Base-by-base conservation (phyloP, 192 early-diverging fungal species). In the Coemansia sp. region DNA sequence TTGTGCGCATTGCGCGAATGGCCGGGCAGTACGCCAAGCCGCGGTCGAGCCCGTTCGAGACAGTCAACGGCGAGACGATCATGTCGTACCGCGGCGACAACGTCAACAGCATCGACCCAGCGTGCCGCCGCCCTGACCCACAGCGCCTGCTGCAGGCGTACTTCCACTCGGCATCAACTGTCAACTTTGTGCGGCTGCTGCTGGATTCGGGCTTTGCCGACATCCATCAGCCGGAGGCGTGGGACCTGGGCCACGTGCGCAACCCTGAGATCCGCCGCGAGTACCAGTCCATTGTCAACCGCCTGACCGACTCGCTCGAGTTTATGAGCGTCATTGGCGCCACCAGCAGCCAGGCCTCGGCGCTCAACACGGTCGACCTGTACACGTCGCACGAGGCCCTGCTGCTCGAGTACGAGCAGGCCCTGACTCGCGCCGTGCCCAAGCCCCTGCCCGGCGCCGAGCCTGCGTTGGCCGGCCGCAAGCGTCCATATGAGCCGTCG, bases 11-110 rank as follows among this genome's bases (percentile, higher is more conserved):
- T 65, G 97, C 94, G 21, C 90, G 97, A 59, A 98, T 99, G 94
- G 95, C 93, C 17, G 97, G 96, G 2, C 94, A 98, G 81, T 98
- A 98, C 78, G 96, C 96, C 49, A 98, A 98, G 84, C 96, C 96
- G 12, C 87, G 96, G 53, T 95, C 93, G 38, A 94, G 88, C 72
- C 89, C 94, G 2, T 93, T 84, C 36, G 97, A 99, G 68, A 88
- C 87, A 57, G 78, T 92, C 38, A 82, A 94, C 67, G 96, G 95
- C 55, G 78, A 85, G 52, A 85, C 90, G 59, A 90, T 96, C 63
- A 64, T 83, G 52, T 91, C 95, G 34, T 99, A 91, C 85, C 88
- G 97, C 54, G 97, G 97, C 54, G 97, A 98, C 83, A 98, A 97
- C 81, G 93, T 99, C 52, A 99, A 99, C 82, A 94, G 97, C 54